These are phyloP conservation scores for Populus hybrid DNA, from an alignment of 441 rosid species.

Conservation along the genomic window DNA sequence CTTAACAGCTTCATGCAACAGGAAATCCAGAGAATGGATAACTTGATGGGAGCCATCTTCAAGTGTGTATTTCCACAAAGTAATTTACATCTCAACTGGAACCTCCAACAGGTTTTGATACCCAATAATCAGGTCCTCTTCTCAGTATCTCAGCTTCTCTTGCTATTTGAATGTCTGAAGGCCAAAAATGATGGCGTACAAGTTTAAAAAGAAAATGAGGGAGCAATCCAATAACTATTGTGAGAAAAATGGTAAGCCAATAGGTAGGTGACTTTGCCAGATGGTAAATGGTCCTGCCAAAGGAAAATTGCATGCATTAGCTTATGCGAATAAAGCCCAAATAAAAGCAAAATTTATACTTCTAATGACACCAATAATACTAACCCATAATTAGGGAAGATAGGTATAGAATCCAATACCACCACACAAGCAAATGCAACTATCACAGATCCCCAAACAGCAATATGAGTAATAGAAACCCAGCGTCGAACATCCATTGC, in stretches of 20 bases:
- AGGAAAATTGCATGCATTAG: constrained; percentile 9
- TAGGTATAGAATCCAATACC: constrained; percentile 63
- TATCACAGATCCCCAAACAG: constrained; percentile 77
- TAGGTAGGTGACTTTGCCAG: constrained; percentile 55
- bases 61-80: constrained; percentile 19
- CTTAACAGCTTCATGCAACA: constrained; percentile 20
- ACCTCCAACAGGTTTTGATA: constrained; percentile 30
- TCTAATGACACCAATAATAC: constrained; percentile 18
- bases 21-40: constrained; percentile 24
- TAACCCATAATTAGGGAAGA: constrained; percentile 75
- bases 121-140: constrained; percentile 28
- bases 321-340: constrained; percentile 9
- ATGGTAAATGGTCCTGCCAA: constrained; percentile 71
- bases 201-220: constrained; percentile 68
- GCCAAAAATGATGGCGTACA: constrained; percentile 57
- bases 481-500: constrained; percentile 74
- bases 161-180: constrained; percentile 73
- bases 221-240: constrained; percentile 50
- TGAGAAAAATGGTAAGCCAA: constrained; percentile 70
- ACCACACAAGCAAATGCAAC: constrained; percentile 61
- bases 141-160: constrained; percentile 61
- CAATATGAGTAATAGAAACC: constrained; percentile 58
- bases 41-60: constrained; percentile 26
- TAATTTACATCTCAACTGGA: constrained; percentile 41
- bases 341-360: constrained; percentile 9